Conservation (phyloP, 768 basidiomycete genomes). For the Amanita pallidorosea region DNA sequence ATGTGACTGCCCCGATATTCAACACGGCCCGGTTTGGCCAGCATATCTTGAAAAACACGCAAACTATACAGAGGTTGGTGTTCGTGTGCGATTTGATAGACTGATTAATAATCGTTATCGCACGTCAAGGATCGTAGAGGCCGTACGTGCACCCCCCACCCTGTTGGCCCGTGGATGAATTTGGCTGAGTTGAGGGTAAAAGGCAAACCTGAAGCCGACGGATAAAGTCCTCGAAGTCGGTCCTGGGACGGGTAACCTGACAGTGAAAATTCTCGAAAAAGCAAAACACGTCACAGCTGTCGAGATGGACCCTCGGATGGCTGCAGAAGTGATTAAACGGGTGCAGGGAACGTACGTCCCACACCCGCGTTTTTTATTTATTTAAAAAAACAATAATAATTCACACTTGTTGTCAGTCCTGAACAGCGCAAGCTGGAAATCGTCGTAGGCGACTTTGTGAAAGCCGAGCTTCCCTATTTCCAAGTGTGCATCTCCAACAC, state of each 20-base stretch:
- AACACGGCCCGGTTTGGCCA: constrained; percentile 95
- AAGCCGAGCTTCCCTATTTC: constrained; percentile 95
- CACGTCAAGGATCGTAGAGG: constrained; percentile 4
- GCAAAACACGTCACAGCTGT: constrained; percentile 89
- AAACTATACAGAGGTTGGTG: constrained; percentile 78
- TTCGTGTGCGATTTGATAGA: constrained; percentile 8
- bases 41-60: constrained; percentile 93
- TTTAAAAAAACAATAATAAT: background rate
- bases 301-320: constrained; percentile 99
- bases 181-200: background rate
- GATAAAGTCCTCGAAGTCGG: constrained; percentile 97
- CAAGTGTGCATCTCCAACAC: constrained; percentile 99
- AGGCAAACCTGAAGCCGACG: constrained; percentile 89
- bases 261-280: constrained; percentile 86
- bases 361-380: background rate
- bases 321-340: constrained; percentile 92
- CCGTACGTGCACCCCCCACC: background rate
- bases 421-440: constrained; percentile 93
- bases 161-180: background rate
- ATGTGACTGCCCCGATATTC: constrained; percentile 78
- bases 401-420: constrained; percentile 40
- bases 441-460: constrained; percentile 96
- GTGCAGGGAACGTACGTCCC: constrained; percentile 91
- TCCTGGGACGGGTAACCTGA: constrained; percentile 95
- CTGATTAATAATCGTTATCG: background rate